These are phyloP conservation scores for Lepiota subincarnata DNA, from an alignment of 768 basidiomycete genomes.

Conservation along the genomic window DNA sequence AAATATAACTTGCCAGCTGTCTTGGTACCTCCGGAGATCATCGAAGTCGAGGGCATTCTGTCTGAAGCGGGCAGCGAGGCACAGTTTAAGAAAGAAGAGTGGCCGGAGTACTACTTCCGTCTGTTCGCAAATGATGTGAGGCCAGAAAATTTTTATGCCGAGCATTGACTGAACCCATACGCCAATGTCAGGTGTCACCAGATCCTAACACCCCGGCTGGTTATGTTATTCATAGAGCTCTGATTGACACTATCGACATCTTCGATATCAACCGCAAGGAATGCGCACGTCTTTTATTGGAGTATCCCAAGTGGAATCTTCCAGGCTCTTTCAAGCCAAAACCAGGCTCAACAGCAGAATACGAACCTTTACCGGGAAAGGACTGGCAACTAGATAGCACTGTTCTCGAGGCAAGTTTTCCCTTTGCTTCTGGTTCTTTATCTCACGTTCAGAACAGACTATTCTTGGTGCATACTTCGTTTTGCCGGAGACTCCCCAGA, in stretches of 20 bases:
- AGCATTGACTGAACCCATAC: conserved; percentile 3
- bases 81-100: conserved; percentile 75
- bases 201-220: conserved; percentile 70
- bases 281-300: conserved; percentile 80
- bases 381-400: conserved; percentile 89
- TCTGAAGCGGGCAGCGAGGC: conserved; percentile 68
- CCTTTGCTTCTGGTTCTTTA: background rate
- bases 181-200: conserved; percentile 59
- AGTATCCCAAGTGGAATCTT: conserved; percentile 80
- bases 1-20: conserved; percentile 73
- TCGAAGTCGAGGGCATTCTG: conserved; percentile 71
- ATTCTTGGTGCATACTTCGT: conserved; percentile 71
- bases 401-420: conserved; percentile 66
- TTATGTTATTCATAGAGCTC: conserved; percentile 69
- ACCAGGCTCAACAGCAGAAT: conserved; percentile 51
- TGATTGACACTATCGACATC: conserved; percentile 78
- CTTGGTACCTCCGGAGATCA: conserved; percentile 83
- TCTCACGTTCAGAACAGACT: conserved; percentile 37
- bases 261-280: conserved; percentile 98
- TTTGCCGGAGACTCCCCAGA: conserved; percentile 73
- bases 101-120: conserved; percentile 68
- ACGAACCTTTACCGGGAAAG: conserved; percentile 54
- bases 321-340: conserved; percentile 82
- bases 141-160: background rate
- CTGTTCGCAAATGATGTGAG: conserved; percentile 61